phyloP scores from a whole-genome alignment of 2,329 filamentous ascomycete species.

The Knufia fluminis region DNA sequence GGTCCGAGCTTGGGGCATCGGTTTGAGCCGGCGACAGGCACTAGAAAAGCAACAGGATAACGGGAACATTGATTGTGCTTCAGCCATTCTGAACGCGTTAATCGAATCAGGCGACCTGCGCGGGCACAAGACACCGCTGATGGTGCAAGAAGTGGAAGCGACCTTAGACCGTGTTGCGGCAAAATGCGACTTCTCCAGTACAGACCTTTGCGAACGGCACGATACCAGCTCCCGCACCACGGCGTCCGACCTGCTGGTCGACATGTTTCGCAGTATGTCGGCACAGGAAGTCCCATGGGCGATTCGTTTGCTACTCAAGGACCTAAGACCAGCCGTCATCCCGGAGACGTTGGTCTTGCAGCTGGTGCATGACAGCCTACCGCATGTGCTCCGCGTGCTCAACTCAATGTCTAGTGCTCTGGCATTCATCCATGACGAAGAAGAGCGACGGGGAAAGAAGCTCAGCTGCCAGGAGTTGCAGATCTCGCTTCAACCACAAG shows the following conservation, averaged over 20 bases:
- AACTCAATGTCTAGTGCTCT: constrained; percentile 48
- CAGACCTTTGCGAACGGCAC: neutral
- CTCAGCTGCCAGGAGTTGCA: too few species aligned
- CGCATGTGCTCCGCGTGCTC: constrained; percentile 51
- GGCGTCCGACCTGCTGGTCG: constrained; percentile 40
- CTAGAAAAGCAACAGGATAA: constrained; percentile 56
- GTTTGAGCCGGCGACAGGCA: constrained; percentile 45
- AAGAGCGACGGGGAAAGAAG: constrained; percentile 9
- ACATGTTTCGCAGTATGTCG: constrained; percentile 51
- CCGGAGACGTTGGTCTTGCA: neutral
- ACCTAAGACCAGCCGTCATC: constrained; percentile 39
- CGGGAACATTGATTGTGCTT: constrained; percentile 32
- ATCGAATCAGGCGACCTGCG: constrained; percentile 1
- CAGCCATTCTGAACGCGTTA: neutral
- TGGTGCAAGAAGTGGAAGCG: constrained; percentile 1
- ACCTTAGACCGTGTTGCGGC: constrained; percentile 2
- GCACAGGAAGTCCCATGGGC: constrained; percentile 78
- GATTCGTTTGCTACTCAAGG: constrained; percentile 68
- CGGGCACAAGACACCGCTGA: neutral
- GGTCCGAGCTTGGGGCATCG: constrained; percentile 56
- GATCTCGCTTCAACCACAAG: constrained; percentile 36
- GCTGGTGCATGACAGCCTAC: constrained; percentile 42
- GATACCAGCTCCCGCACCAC: constrained; percentile 26
- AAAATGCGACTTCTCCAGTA: neutral
- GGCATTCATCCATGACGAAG: neutral